phyloP scores from a whole-genome alignment of 1,284 basidiomycete genomes.

The Amylostereum areolatum region DNA sequence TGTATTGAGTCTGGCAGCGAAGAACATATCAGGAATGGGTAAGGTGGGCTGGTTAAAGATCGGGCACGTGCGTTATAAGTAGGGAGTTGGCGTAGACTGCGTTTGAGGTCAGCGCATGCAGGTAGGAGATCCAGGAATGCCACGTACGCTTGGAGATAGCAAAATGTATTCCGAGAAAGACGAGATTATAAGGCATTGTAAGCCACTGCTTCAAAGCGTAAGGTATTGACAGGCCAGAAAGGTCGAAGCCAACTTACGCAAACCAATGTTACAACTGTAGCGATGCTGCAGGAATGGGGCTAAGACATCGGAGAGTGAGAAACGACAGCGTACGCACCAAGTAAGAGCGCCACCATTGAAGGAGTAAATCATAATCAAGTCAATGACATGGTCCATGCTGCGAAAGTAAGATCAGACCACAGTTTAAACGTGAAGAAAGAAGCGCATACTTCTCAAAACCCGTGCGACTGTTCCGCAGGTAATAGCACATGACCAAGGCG shows the following conservation, averaged over 20 bases:
- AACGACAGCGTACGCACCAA: constrained; percentile 23
- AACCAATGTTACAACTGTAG: background rate
- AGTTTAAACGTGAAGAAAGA: background rate
- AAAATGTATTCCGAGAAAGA: background rate
- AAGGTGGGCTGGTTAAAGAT: no score
- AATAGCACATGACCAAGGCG: constrained; percentile 37
- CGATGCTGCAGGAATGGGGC: background rate
- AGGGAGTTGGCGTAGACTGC: no score
- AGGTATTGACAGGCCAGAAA: background rate
- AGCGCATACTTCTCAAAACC: constrained; percentile 15
- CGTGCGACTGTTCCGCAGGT: constrained; percentile 31
- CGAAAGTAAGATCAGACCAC: background rate
- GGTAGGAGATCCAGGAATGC: background rate
- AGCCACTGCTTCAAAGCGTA: background rate
- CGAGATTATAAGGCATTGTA: background rate
- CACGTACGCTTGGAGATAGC: background rate
- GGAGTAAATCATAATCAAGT: constrained; percentile 45
- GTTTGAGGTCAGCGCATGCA: background rate
- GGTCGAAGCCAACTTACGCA: background rate
- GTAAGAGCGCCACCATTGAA: constrained; percentile 48
- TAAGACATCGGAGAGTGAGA: background rate
- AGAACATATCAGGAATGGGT: no score
- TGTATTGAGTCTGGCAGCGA: no score
- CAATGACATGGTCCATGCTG: constrained; percentile 45
- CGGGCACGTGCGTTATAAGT: no score